These are phyloP conservation scores for Posidonia oceanica DNA, from an alignment of 116 monocot species.

Conservation along the genomic window DNA sequence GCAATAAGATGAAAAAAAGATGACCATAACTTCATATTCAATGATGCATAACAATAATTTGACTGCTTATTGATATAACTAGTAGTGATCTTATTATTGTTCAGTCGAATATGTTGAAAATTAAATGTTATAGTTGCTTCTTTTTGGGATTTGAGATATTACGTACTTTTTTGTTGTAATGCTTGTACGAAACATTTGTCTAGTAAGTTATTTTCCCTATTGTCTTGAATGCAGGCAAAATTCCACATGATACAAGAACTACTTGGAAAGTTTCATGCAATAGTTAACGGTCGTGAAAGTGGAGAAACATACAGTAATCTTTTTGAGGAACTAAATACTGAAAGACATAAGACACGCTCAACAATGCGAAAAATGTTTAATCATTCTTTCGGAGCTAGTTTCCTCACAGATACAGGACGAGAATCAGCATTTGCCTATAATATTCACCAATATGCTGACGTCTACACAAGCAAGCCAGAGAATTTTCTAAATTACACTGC, in stretches of 20 bases:
- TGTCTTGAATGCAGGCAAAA: constrained; percentile 43
- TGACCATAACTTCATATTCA: too few relatives aligned
- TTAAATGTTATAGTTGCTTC: too few relatives aligned
- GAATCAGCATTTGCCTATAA: constrained; percentile 91
- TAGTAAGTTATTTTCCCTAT: too few relatives aligned
- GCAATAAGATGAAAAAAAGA: too few relatives aligned
- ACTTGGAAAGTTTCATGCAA: constrained; percentile 78
- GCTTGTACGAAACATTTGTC: too few relatives aligned
- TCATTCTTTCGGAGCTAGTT: constrained; percentile 71
- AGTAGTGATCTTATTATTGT: too few relatives aligned
- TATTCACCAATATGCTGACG: constrained; percentile 94
- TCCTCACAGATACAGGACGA: constrained; percentile 86
- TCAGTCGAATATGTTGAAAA: too few relatives aligned
- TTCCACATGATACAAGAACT: constrained; percentile 83
- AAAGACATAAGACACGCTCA: constrained; percentile 38
- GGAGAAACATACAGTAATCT: constrained; percentile 31
- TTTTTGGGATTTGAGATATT: too few relatives aligned
- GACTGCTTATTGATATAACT: too few relatives aligned
- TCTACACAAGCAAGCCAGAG: constrained; percentile 91
- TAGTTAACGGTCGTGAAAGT: constrained; percentile 18
- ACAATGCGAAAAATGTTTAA: constrained; percentile 78
- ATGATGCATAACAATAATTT: too few relatives aligned
- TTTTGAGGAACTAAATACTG: constrained; percentile 54
- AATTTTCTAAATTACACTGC: constrained; percentile 62
- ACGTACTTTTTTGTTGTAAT: too few relatives aligned